Base-by-base conservation (phyloP, 140 eudicot genomes). In the Stevia rebaudiana region DNA sequence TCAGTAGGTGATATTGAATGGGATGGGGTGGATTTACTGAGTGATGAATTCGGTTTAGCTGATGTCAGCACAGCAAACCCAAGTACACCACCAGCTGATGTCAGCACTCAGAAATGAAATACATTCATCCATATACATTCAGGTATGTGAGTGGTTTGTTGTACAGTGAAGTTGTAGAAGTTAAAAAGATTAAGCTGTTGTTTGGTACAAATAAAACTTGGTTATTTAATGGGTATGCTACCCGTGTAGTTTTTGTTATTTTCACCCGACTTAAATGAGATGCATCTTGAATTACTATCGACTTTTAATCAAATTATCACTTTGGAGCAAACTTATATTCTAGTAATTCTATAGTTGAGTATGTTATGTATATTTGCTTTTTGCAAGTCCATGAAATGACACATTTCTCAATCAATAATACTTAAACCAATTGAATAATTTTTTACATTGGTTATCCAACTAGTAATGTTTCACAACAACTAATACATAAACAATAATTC, bases 31-130 rank as follows among this genome's bases (percentile, higher is more conserved):
- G 78, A 81, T 62, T 50, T 89, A 39, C 83, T 82, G 59, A 37
- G 70, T 47, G 95, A 89, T 46, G 85, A 78, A 19, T 80, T 85
- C 46, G 87, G 74, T 68, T 58, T 88, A 80, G 77, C 82, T 65
- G 85, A 77, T 43, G 73, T 78, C 31, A 69, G 82, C 41, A 71
- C 80, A 28, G 84, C 83, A 51, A 72, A 61, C 46, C 79, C 87
- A 15, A 79, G 51, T 24, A 78, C 85, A 30, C 87, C 80, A 24
- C 80, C 88, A 55, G 74, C 67, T 48, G 81, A 59, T 36, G 72
- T 73, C 57, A 33, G 69, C 25, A 56, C 63, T 8, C 6, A 31
- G 44, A 54, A 54, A 2, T 65, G 47, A 35, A 42, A 33, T 48
- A 12, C 70, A 46, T 31, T 51, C 16, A 67, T 36, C 5, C 33